Evolutionary conservation across 1,284 basidiomycete genomes (phyloP).

Genomic region (Ganoderma sinense): DNA sequence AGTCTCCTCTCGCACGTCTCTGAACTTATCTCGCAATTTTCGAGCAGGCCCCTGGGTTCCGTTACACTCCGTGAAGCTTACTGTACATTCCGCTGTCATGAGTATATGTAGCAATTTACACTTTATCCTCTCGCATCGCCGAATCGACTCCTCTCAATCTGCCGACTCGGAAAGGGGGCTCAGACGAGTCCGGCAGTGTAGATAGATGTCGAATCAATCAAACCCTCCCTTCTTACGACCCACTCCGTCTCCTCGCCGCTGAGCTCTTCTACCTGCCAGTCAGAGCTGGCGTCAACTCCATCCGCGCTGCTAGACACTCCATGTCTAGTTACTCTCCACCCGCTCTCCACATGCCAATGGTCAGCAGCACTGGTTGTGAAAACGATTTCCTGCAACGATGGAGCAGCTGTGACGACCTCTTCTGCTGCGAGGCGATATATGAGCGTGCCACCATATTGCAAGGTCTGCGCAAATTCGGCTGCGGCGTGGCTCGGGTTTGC

Average conservation of each 20-base stretch:
- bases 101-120: no score
- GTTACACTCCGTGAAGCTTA: slow-evolving; percentile 7
- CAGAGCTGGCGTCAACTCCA: background rate
- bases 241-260: background rate
- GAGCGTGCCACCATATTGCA: background rate
- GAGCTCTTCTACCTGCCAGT: background rate
- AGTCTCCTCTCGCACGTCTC: no score
- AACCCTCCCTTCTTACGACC: background rate
- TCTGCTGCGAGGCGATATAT: background rate
- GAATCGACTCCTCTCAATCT: background rate
- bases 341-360: background rate
- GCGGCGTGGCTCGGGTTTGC: background rate
- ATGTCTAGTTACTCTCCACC: background rate
- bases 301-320: background rate
- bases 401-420: background rate
- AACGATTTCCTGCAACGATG: background rate
- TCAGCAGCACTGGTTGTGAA: background rate
- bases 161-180: background rate
- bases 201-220: background rate
- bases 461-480: background rate
- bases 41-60: slow-evolving; percentile 9
- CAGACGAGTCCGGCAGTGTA: no score
- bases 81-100: no score
- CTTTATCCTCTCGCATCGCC: no score
- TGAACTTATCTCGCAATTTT: no score